Percentiles rank a stretch among this genome's conserved stretches.
phyloP scores from a whole-genome alignment of 305 asterid genomes.

The Plantago lanceolata region DNA sequence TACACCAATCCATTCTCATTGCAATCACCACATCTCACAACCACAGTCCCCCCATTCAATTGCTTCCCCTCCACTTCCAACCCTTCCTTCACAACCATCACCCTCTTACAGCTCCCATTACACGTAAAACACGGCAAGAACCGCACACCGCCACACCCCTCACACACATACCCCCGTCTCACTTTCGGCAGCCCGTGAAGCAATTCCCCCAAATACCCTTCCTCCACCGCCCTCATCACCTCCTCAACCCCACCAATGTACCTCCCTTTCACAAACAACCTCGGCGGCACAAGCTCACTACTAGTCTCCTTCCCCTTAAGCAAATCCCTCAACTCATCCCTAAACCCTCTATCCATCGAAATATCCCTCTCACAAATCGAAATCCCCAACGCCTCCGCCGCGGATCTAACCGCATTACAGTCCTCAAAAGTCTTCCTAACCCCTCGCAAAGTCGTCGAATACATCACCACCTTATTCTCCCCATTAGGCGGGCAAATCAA shows the following conservation, averaged over 20 bases:
- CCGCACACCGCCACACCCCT: slow-evolving; percentile 78
- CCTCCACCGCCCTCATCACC: slow-evolving; percentile 59
- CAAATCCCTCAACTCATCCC: slow-evolving; percentile 57
- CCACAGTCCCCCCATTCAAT: slow-evolving; percentile 35
- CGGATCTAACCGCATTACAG: slow-evolving; percentile 71
- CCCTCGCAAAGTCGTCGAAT: slow-evolving; percentile 74
- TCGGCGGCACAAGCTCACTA: slow-evolving; percentile 48
- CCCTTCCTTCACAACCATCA: slow-evolving; percentile 31
- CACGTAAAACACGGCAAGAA: slow-evolving; percentile 80
- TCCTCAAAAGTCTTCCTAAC: slow-evolving; percentile 84
- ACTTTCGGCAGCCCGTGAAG: slow-evolving; percentile 52
- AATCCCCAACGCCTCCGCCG: slow-evolving; percentile 49
- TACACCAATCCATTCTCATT: slow-evolving; percentile 82
- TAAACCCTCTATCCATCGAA: slow-evolving; percentile 78
- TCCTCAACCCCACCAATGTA: slow-evolving; percentile 79
- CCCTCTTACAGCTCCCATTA: slow-evolving; percentile 69
- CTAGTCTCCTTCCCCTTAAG: slow-evolving; percentile 47
- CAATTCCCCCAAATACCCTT: slow-evolving; percentile 47
- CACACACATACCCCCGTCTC: slow-evolving; percentile 54
- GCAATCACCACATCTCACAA: slow-evolving; percentile 58
- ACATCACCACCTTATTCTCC: slow-evolving; percentile 58
- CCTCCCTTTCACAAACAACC: slow-evolving; percentile 66
- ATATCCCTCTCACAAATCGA: slow-evolving; percentile 63
- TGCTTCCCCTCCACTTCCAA: slow-evolving; percentile 19
- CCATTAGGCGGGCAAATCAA: slow-evolving; percentile 69